Conservation (phyloP, 257 asterid species). For the Hygrophila difformis region DNA sequence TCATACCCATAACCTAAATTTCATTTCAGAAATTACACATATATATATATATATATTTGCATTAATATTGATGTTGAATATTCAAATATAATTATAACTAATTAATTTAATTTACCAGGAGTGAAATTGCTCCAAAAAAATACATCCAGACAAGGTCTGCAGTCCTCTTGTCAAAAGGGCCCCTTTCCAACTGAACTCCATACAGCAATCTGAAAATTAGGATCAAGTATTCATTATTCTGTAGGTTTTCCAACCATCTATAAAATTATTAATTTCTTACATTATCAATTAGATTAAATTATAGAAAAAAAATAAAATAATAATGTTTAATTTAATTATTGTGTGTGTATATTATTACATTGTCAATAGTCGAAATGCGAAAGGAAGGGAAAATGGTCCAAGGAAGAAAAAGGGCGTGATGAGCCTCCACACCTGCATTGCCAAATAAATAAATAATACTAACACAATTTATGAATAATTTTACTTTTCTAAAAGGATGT, state of each 20-base stretch:
- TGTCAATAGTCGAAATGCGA: conserved; percentile 34
- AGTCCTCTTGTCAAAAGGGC: conserved; percentile 49
- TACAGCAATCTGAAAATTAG: conserved; percentile 26
- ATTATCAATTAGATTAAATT: too few species aligned
- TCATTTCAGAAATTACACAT: too few species aligned
- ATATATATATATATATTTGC: too few species aligned
- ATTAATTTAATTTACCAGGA: conserved; percentile 24
- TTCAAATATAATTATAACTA: too few species aligned
- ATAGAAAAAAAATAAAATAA: too few species aligned
- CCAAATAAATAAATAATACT: background rate
- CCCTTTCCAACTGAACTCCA: conserved; percentile 44
- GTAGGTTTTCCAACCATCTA: too few species aligned
- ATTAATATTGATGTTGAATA: too few species aligned
- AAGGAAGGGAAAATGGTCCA: conserved; percentile 32
- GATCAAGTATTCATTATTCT: too few species aligned
- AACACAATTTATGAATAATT: background rate
- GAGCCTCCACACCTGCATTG: conserved; percentile 47
- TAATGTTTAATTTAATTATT: too few species aligned
- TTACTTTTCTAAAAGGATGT: too few species aligned
- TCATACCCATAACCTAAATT: conserved; percentile 24
- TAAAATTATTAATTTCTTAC: too few species aligned
- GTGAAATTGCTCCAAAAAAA: conserved; percentile 31
- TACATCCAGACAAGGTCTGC: conserved; percentile 48
- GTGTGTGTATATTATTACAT: conserved; percentile 18
- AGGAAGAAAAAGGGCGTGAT: conserved; percentile 42